Evolutionary conservation across 192 early-diverging fungal genomes (phyloP).

Genomic region (Gigaspora rosea): DNA sequence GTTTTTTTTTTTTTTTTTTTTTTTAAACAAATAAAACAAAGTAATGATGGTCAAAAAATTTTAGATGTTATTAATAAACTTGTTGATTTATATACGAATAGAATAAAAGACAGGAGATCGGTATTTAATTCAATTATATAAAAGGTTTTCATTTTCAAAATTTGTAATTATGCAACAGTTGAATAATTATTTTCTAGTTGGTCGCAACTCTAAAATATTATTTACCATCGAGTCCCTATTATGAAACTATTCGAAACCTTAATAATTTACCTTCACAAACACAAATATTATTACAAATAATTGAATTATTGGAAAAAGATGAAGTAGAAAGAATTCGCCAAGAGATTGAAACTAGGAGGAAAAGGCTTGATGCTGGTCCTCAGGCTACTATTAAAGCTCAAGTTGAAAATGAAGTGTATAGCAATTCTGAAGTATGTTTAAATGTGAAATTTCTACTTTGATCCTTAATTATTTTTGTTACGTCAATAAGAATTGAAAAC

Average conservation of each 20-base stretch:
- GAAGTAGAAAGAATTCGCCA: conserved; percentile 51
- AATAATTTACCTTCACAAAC: conserved; percentile 39
- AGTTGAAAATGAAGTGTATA: conserved; percentile 70
- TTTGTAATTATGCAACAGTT: not conserved
- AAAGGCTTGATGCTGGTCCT: conserved; percentile 69
- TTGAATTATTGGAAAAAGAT: conserved; percentile 38
- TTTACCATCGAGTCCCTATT: conserved; percentile 48
- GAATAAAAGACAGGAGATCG: conserved; percentile 42
- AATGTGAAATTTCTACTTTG: not conserved
- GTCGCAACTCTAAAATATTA: conserved; percentile 44
- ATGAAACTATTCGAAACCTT: conserved; percentile 39
- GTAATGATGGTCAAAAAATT: conserved; percentile 51
- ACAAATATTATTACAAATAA: conserved; percentile 40
- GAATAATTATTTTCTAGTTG: conserved; percentile 21
- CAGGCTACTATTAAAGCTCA: conserved; percentile 55
- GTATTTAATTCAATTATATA: conserved; percentile 17
- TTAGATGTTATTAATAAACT: conserved; percentile 55
- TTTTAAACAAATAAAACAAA: no score
- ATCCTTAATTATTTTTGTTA: not conserved
- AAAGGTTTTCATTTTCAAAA: not conserved
- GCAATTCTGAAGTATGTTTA: conserved; percentile 51
- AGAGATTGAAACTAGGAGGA: conserved; percentile 66
- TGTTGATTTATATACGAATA: conserved; percentile 50
- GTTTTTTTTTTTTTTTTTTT: not conserved
- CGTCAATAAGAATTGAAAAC: not conserved